These are phyloP conservation scores for Xylariaceae sp. DNA, from an alignment of 2,329 filamentous ascomycete species.

Conservation along the genomic window DNA sequence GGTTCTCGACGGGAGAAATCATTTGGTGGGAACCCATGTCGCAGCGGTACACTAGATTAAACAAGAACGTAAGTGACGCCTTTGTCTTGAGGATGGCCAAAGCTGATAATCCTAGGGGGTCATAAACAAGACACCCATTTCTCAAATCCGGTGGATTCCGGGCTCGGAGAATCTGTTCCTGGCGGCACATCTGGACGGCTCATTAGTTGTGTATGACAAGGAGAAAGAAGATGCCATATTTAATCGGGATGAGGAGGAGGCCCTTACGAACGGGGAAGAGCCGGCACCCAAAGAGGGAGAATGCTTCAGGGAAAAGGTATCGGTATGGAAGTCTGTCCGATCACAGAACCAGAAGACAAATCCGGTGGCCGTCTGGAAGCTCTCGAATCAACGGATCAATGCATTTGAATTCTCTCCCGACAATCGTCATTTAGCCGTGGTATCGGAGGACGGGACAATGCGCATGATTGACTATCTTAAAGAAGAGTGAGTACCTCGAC, in stretches of 20 bases:
- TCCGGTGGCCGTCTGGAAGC: conserved; percentile 86
- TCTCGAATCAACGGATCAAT: conserved; percentile 87
- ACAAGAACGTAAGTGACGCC: conserved; percentile 73
- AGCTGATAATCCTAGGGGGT: conserved; percentile 54
- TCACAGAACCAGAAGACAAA: conserved; percentile 93
- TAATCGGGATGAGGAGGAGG: conserved; percentile 11
- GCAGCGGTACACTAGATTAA: conserved; percentile 90
- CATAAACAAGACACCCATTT: conserved; percentile 81
- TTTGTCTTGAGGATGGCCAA: neutral
- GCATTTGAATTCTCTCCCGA: conserved; percentile 91
- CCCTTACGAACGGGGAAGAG: conserved; percentile 21
- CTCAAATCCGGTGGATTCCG: conserved; percentile 88
- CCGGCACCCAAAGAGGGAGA: conserved; percentile 30
- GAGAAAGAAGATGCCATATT: conserved; percentile 65
- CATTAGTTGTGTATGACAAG: conserved; percentile 92
- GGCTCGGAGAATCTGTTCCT: conserved; percentile 91
- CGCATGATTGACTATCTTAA: conserved; percentile 88
- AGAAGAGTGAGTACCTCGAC: conserved; percentile 62
- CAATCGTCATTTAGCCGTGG: conserved; percentile 78
- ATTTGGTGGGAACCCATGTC: conserved; percentile 98
- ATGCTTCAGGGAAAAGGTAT: conserved; percentile 48
- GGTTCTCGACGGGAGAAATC: conserved; percentile 93
- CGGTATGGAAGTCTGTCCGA: conserved; percentile 84
- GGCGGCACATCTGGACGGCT: conserved; percentile 87
- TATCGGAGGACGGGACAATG: conserved; percentile 85